A percentile compares a stretch with the other conserved stretches of the same genome.
phyloP scores from a whole-genome alignment of 106 monocot genomes.

The Hemerocallis citrina region DNA sequence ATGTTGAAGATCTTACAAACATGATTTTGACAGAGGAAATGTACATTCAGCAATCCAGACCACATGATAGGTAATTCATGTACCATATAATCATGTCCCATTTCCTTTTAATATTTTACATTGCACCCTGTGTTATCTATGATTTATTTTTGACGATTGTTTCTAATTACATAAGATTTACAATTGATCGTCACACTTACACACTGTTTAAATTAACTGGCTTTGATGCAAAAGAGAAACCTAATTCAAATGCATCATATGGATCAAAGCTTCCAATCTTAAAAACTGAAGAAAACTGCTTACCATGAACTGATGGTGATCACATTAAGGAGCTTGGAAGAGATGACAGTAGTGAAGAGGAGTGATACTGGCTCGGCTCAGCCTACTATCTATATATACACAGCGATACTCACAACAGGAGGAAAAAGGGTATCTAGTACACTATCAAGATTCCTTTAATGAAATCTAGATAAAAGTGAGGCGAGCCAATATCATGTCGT shows the following conservation, averaged over 20 bases:
- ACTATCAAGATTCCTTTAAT: neutral
- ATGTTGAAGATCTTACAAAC: no score
- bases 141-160: neutral
- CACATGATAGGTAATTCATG: no score
- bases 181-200: neutral
- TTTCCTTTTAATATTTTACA: no score
- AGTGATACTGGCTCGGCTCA: slow-evolving; percentile 24
- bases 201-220: neutral
- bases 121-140: no score
- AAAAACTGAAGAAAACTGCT: neutral
- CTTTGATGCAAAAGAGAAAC: neutral
- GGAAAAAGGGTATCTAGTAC: no score
- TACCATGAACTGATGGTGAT: neutral
- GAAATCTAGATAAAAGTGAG: slow-evolving; percentile 1
- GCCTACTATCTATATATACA: neutral
- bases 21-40: no score
- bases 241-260: neutral
- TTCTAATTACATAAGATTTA: neutral
- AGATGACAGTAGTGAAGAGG: slow-evolving; percentile 11
- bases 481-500: slow-evolving; percentile 15
- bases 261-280: neutral
- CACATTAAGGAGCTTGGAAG: neutral
- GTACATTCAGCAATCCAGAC: no score
- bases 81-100: no score
- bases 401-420: no score